These are phyloP conservation scores for Asterophora parasitica DNA, from an alignment of 768 basidiomycete species.

Conservation along the genomic window DNA sequence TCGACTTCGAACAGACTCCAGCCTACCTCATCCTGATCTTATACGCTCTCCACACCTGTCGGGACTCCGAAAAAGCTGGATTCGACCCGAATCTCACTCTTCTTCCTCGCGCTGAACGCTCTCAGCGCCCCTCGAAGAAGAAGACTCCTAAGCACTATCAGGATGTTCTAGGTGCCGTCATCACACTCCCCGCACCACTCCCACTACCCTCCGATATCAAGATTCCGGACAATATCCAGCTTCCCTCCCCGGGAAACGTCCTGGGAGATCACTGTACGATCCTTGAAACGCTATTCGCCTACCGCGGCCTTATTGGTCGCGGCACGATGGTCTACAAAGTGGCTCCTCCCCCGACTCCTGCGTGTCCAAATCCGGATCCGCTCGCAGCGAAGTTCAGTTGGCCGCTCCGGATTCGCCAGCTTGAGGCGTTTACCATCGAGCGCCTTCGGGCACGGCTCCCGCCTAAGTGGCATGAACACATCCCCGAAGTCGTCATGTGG, in stretches of 20 bases:
- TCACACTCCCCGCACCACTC: not conserved
- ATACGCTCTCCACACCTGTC: slow-evolving; percentile 7
- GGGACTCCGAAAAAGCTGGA: slow-evolving; percentile 12
- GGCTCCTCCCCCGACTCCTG: not conserved
- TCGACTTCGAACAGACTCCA: slow-evolving; percentile 17
- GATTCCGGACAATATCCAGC: no score
- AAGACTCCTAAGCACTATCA: slow-evolving; percentile 1
- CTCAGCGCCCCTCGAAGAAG: not conserved
- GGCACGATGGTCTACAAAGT: slow-evolving; percentile 16
- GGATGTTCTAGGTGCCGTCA: slow-evolving; percentile 1
- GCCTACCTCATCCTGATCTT: slow-evolving; percentile 18
- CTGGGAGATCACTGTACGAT: no score
- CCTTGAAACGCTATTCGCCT: slow-evolving; percentile 6
- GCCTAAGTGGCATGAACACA: slow-evolving; percentile 12
- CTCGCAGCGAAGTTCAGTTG: slow-evolving; percentile 16
- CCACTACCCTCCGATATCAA: not conserved
- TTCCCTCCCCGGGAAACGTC: no score
- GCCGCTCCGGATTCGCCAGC: slow-evolving; percentile 5
- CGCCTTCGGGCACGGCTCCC: slow-evolving; percentile 9
- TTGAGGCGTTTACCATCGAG: slow-evolving; percentile 11
- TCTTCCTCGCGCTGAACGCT: not conserved
- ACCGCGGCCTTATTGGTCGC: slow-evolving; percentile 17
- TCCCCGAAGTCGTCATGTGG: slow-evolving; percentile 12
- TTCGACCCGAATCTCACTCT: slow-evolving; percentile 7
- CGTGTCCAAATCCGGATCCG: no score